Evolutionary conservation across 805 yeast genomes (phyloP), one percentile per base, ranked within the genome.

Genomic region (Kluyveromyces lactis): DNA sequence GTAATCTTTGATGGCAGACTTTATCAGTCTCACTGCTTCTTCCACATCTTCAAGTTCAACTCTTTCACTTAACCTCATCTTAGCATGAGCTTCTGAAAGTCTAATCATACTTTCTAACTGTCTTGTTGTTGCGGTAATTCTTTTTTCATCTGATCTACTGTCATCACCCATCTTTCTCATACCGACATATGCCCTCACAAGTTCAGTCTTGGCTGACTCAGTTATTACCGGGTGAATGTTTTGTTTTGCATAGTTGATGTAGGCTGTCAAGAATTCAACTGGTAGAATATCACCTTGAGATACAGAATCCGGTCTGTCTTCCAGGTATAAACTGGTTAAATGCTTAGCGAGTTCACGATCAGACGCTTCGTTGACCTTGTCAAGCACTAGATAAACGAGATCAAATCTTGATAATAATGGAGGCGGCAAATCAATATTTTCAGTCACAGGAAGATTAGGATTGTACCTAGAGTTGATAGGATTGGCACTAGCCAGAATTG

Each of bases 121-220:
- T 64, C 99, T 77, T 1, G 99, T 90, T 0, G 99, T 92, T 3
- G 99, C 99, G 0, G 99, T 92, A 49, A 92, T 84, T 51, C 99
- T 71, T 62, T 81, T 84, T 46, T 92, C 97, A 10, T 86, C 70
- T 1, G 87, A 68, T 42, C 95, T 70, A 4, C 82, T 74, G 57
- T 87, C 97, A 55, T 92, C 97, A 39, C 98, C 98, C 46, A 86
- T 66, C 56, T 81, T 84, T 50, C 99, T 73, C 95, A 92, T 87
- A 21, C 79, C 92, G 30, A 92, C 97, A 59, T 92, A 92, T 0
- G 85, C 77, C 49, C 77, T 73, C 10, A 92, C 97, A 34, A 92
- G 71, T 62, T 84, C 95, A 37, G 73, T 77, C 54, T 87, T 86
- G 30, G 95, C 96, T 26, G 68, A 85, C 27, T 68, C 77, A 0